phyloP scores from a whole-genome alignment of 805 yeast species.

The Torulaspora indica region DNA sequence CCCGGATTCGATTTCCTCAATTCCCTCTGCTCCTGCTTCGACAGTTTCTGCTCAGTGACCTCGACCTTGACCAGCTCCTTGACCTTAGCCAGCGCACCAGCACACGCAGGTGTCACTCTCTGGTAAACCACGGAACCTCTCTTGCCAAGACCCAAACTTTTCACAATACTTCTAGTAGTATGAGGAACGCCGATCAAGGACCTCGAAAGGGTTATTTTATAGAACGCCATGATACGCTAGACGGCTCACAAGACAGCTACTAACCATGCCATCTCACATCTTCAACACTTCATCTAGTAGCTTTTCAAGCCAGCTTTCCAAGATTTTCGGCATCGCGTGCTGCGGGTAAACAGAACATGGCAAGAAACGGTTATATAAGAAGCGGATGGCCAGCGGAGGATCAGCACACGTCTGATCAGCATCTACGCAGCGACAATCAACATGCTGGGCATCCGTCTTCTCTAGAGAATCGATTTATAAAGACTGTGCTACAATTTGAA shows the following conservation, averaged over 20 bases:
- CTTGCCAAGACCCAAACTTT: constrained; percentile 66
- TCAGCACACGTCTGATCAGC: too few relatives aligned
- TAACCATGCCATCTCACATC: neutral
- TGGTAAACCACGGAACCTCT: constrained; percentile 74
- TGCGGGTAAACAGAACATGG: neutral
- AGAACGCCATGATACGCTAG: constrained; percentile 38
- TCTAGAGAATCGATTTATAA: too few relatives aligned
- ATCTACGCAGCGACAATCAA: neutral
- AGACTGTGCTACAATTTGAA: too few relatives aligned
- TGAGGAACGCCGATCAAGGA: constrained; percentile 85
- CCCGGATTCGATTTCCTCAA: constrained; percentile 65
- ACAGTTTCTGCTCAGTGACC: constrained; percentile 51
- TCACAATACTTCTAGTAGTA: constrained; percentile 56
- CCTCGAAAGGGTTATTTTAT: constrained; percentile 69
- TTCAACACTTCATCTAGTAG: neutral
- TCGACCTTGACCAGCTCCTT: constrained; percentile 86
- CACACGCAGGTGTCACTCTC: constrained; percentile 67
- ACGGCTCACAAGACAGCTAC: neutral
- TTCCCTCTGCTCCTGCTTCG: constrained; percentile 48
- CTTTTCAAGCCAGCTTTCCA: neutral
- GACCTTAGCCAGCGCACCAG: constrained; percentile 77
- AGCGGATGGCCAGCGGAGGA: too few relatives aligned
- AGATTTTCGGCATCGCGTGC: neutral
- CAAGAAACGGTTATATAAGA: neutral
- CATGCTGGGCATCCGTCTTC: too few relatives aligned